phyloP scores from a whole-genome alignment of 768 basidiomycete species.

The Russula griseocarnosa region DNA sequence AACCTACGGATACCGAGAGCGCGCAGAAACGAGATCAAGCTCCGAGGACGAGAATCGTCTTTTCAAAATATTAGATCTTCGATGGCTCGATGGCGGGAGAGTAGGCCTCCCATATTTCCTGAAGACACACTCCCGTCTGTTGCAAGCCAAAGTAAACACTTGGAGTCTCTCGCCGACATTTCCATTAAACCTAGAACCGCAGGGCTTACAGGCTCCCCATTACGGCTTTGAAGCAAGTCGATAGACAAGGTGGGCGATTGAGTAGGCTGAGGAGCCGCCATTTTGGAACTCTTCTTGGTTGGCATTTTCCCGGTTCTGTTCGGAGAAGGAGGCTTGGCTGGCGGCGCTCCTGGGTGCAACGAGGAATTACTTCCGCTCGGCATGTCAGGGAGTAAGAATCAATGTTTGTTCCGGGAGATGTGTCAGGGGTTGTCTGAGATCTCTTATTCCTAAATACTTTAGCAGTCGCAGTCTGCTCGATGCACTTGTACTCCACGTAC shows the following conservation, averaged over 20 bases:
- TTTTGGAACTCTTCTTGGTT: not conserved
- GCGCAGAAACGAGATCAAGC: not conserved
- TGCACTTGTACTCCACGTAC: too few relatives aligned
- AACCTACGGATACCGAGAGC: constrained; percentile 12
- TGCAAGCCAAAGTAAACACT: constrained; percentile 4
- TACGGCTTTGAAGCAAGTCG: not conserved
- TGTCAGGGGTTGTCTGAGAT: not conserved
- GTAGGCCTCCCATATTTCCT: constrained; percentile 19
- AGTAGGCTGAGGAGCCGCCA: not conserved
- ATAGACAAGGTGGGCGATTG: not conserved
- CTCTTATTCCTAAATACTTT: too few relatives aligned
- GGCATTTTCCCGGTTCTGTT: not conserved
- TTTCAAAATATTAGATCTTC: constrained; percentile 7
- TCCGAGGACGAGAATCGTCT: constrained; percentile 7
- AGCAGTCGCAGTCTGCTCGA: too few relatives aligned
- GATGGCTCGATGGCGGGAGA: not conserved
- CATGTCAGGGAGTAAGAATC: not conserved
- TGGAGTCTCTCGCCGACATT: constrained; percentile 5
- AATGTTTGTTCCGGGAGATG: not conserved
- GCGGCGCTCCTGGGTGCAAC: not conserved
- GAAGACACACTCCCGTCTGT: constrained; percentile 14
- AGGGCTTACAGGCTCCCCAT: constrained; percentile 3
- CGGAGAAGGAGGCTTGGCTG: not conserved
- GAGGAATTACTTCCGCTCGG: not conserved
- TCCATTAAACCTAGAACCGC: not conserved